Base-by-base conservation (phyloP, 2,329 filamentous ascomycete genomes). In the Colletotrichum trifolii region DNA sequence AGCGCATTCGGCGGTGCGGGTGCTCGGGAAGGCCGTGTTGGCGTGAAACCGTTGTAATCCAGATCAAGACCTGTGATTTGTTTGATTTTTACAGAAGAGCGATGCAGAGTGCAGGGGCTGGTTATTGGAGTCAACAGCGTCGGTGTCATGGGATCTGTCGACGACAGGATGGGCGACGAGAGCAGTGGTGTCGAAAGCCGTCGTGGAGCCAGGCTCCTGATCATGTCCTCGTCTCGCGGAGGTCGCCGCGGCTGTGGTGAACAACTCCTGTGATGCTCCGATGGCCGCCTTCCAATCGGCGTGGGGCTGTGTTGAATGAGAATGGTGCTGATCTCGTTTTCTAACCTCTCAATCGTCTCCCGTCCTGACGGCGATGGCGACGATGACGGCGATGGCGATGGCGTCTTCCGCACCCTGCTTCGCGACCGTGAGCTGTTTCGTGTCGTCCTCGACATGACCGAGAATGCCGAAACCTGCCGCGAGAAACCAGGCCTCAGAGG, bases 11-110 rank as follows among this genome's bases (percentile, higher is more conserved):
- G 33, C 17, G 13, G 12, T 13, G 46, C 11, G 1, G 63, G 36
- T 13, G 42, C 54, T 4, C 48, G 66, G 15, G 36, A 34, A 33
- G 40, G 62, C 15, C 65, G 47, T 4, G 15, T 13, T 12, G 55
- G 42, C 6, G 45, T 40, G 47, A 60, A 48, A 45, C 36, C 52
- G 13, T 47, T 59, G 49, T 58, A 52, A 1, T 74, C 72, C n/a
- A 81, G 48, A 45, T 79, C 77, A 35, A 77, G 72, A 1, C 80
- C 81, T 6, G 73, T 82, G 12, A 83, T 73, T 68, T 81, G 78
- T 39, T 75, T 73, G 46, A 82, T 73, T 71, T 83, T 83, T 47
- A 73, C 71, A 0, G 75, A 74, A 0, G 79, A 77, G 46, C 69
- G 70, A 52, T 76, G 74, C 10, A 72, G 61, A 0, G 72, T 71